Conservation (phyloP, 2,329 filamentous ascomycete species). For the Onygenales sp. region DNA sequence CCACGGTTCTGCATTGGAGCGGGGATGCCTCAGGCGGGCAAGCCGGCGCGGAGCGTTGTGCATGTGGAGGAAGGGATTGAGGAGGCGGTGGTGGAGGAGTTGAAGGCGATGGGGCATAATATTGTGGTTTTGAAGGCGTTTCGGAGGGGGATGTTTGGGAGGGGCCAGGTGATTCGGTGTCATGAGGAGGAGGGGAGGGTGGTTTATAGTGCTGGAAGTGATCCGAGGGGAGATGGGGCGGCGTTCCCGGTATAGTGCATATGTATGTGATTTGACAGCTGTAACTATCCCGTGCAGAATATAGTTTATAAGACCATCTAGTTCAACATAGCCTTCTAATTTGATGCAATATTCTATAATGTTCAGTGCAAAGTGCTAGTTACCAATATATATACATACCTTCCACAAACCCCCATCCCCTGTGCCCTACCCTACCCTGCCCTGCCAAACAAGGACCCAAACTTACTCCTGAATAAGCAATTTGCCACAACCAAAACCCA, state of each 20-base stretch:
- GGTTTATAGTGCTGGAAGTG: slow-evolving; percentile 83
- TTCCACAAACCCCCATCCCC: too few relatives aligned
- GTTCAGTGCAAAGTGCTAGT: too few relatives aligned
- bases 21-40: slow-evolving; percentile 52
- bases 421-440: too few relatives aligned
- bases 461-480: too few relatives aligned
- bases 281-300: not conserved
- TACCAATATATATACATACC: too few relatives aligned
- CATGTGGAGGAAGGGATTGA: slow-evolving; percentile 76
- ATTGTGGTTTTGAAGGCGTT: slow-evolving; percentile 60
- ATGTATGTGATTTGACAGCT: not conserved
- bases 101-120: slow-evolving; percentile 63
- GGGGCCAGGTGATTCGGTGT: slow-evolving; percentile 76
- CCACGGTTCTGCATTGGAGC: slow-evolving; percentile 83
- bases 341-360: too few relatives aligned
- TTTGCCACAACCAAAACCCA: too few relatives aligned
- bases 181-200: slow-evolving; percentile 64
- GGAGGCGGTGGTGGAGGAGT: slow-evolving; percentile 54
- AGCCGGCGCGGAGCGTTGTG: slow-evolving; percentile 54
- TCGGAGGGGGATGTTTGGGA: slow-evolving; percentile 63
- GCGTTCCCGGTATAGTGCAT: slow-evolving; percentile 41
- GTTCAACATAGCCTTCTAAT: too few relatives aligned
- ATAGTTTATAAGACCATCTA: too few relatives aligned
- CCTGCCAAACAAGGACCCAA: too few relatives aligned
- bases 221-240: slow-evolving; percentile 74